Conservation (phyloP, 495 filamentous ascomycete species). For the Amphirosellinia nigrospora region DNA sequence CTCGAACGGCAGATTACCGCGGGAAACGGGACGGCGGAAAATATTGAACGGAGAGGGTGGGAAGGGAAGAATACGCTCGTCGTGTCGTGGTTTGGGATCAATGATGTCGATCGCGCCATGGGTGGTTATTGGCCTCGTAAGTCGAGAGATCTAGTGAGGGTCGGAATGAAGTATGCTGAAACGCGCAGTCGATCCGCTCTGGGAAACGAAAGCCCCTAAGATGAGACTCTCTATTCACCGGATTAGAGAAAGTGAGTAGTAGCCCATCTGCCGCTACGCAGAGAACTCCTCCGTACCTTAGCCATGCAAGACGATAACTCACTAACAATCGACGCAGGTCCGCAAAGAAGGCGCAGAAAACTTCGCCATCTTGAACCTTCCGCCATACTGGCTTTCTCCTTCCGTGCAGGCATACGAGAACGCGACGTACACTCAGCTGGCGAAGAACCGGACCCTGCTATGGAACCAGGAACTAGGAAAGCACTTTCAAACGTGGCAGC, state of each 20-base stretch:
- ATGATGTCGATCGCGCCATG: conserved; percentile 21
- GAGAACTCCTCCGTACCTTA: no score
- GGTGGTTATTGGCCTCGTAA: conserved; percentile 21
- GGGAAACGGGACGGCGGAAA: not conserved
- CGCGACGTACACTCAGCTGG: conserved; percentile 8
- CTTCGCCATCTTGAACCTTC: conserved; percentile 22
- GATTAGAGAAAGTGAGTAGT: conserved; percentile 14
- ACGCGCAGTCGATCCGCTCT: conserved; percentile 8
- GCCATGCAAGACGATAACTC: no score
- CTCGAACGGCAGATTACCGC: conserved; percentile 3
- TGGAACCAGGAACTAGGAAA: conserved; percentile 6
- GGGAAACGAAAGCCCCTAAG: conserved; percentile 15
- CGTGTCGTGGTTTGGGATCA: conserved; percentile 19
- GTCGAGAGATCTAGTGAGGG: not conserved
- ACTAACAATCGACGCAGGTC: not conserved
- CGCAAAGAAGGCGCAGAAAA: conserved; percentile 17
- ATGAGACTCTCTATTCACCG: conserved; percentile 15
- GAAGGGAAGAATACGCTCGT: conserved; percentile 19
- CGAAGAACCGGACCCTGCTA: not conserved
- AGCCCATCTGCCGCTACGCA: no score
- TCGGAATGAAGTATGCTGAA: not conserved
- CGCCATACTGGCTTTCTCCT: conserved; percentile 19
- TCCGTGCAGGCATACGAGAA: conserved; percentile 14
- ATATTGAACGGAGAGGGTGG: not conserved
- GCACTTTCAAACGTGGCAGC: not conserved